Evolutionary conservation across 2,329 filamentous ascomycete species (phyloP), one percentile per base, ranked within the genome.

Genomic region (Diaporthe humulicola): DNA sequence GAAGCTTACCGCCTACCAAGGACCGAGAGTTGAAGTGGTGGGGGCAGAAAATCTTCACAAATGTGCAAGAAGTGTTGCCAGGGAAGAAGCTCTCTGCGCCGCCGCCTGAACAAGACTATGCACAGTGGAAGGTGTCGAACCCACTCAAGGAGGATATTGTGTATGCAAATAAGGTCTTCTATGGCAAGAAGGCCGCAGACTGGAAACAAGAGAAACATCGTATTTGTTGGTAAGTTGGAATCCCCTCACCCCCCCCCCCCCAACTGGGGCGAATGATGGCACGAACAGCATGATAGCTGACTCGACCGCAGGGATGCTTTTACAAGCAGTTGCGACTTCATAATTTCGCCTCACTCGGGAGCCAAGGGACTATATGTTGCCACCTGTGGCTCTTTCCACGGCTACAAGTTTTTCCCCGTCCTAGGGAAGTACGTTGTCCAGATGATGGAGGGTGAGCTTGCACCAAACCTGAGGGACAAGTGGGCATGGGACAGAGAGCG

Each of bases 341-440:
- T 93, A 76, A 89, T 93, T 78, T 90, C 89, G 7, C 89, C 90
- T 0, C 87, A 92, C 77, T 74, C 86, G 0, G 85, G 84, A 42
- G 88, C 79, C 28, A 80, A 80, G 64, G 90, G 90, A 30, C 82
- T 94, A 0, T 93, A 89, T 77, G 79, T 94, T 2, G 92, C 91
- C 0, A 90, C 90, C 0, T 91, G 90, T 17, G 92, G 92, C 9
- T 93, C 91, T 0, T 92, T 93, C 78, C 92, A 94, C 81, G 89
- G 90, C 22, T 93, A 88, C 85, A 93, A 93, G 81, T 93, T 94
- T 81, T 87, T 93, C 74, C 92, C 92, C 0, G 87, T 90, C 3
- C 87, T 93, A 36, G 91, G 92, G 6, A 89, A 88, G 77, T 93
- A 93, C 77, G 85, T 92, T 38, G 80, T 87, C n/a, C 87, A 90